Evolutionary conservation across 192 early-diverging fungal species (phyloP), one percentile per base, ranked within the genome.

Genomic region (Mortierella antarctica): DNA sequence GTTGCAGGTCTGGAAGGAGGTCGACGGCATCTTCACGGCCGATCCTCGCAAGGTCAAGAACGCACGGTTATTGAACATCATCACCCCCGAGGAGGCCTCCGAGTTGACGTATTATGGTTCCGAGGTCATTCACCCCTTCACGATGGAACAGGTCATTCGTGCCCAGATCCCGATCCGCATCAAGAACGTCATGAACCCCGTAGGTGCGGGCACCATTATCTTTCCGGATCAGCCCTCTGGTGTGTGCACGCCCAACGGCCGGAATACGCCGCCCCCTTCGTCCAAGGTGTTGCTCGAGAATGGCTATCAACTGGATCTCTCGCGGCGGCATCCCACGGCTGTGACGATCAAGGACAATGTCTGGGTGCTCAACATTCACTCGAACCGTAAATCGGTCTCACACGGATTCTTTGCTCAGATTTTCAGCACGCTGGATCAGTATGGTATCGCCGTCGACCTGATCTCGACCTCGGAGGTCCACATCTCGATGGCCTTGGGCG

Each of bases 261-360:
- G 84, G 49, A 73, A 74, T 62, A 85, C 84, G 12, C 84, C 86
- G 7, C 85, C 89, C 50, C 85, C 85, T 11, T 84, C 91, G 13
- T 82, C 86, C 18, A 82, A 88, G 62, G 83, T 92, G 47, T 83
- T 93, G 65, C 82, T 89, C 31, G 89, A 92, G 59, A 93, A 92
- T 75, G 92, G 92, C n/a, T 93, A 93, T 61, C 87, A 85, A 73
- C 82, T 90, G 11, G 93, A 94, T 68, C 82, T 94, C 21, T 89
- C 90, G 47, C 88, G 90, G 57, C 89, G 89, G 63, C 95, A 95
- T 67, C 95, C 97, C 41, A 99, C 97, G 0, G 98, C 98, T 51
- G 95, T 97, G n/a, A 99, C 98, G 31, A 98, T 99, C 88, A 99
- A 99, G 71, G 96, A 99, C 74, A 90, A 95, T 63, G 94, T 98